Percentiles rank a stretch among this genome's conserved stretches.
These are phyloP conservation scores for Chrysosporium queenslandicum DNA, from an alignment of 2,329 filamentous ascomycete species.

Conservation along the genomic window DNA sequence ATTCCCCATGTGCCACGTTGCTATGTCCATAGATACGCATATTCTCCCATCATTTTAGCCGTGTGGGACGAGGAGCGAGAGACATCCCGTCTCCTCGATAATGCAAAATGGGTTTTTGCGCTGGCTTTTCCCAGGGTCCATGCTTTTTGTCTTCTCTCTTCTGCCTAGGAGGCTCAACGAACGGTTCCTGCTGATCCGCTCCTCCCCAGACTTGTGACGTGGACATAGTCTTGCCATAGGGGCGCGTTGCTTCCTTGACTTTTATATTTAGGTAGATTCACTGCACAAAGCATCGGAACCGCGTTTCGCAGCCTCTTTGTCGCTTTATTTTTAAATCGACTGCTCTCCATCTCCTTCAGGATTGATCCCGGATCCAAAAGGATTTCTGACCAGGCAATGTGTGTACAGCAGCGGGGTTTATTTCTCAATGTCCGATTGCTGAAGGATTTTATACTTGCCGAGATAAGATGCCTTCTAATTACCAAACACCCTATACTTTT, in stretches of 20 bases:
- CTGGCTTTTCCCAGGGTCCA: not conserved
- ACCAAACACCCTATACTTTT: conserved; percentile 40
- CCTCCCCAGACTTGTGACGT: not conserved
- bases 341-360: not conserved
- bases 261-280: conserved; percentile 4
- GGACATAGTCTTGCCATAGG: not conserved
- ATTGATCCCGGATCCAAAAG: not conserved
- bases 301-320: not conserved
- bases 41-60: not conserved
- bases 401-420: conserved; percentile 59
- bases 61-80: conserved; percentile 3
- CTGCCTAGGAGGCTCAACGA: not conserved
- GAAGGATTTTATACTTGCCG: conserved; percentile 58
- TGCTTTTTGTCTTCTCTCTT: not conserved
- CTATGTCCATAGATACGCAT: conserved; percentile 10
- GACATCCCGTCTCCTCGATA: not conserved
- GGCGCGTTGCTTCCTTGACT: not conserved
- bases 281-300: not conserved
- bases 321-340: not conserved
- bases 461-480: conserved; percentile 44
- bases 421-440: conserved; percentile 51
- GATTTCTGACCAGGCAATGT: conserved; percentile 46
- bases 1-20: conserved; percentile 6
- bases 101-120: conserved; percentile 7
- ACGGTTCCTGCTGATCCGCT: not conserved